These are phyloP conservation scores for Talaromyces thailandensis DNA, from an alignment of 495 filamentous ascomycete species.

Conservation along the genomic window DNA sequence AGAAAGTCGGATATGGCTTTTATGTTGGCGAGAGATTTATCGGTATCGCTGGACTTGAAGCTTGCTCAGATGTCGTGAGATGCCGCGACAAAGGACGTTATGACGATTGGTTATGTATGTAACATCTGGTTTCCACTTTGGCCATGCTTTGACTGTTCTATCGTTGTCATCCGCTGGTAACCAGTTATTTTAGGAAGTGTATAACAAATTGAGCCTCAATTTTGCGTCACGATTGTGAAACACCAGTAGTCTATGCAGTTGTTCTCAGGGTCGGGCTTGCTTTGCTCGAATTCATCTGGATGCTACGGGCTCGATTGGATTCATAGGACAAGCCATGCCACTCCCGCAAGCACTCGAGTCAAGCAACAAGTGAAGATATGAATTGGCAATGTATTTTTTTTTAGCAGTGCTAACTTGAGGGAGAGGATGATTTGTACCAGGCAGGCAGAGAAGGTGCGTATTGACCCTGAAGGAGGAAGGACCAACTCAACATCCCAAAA, in stretches of 20 bases:
- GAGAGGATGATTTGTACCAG: too few relatives aligned
- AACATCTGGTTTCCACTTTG: not conserved
- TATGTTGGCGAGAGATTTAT: not conserved
- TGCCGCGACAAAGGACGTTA: not conserved
- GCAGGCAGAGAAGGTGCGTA: too few relatives aligned
- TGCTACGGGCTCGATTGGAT: too few relatives aligned
- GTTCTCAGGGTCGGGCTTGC: not conserved
- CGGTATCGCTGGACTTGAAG: not conserved
- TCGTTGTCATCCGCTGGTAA: not conserved
- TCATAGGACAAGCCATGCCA: too few relatives aligned
- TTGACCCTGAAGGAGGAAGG: too few relatives aligned
- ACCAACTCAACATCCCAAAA: too few relatives aligned
- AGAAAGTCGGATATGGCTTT: constrained; percentile 37
- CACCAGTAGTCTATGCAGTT: not conserved
- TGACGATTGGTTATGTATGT: not conserved
- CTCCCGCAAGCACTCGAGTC: too few relatives aligned
- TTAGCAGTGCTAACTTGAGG: too few relatives aligned
- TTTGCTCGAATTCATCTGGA: not conserved
- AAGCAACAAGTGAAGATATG: too few relatives aligned
- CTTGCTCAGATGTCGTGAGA: not conserved
- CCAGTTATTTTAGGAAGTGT: not conserved
- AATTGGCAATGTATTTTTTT: too few relatives aligned
- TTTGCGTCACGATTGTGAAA: not conserved
- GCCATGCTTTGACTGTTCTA: not conserved
- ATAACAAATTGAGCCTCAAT: not conserved